Evolutionary conservation across 139 green algal genomes (phyloP).

Genomic region (Chlorella sp.): DNA sequence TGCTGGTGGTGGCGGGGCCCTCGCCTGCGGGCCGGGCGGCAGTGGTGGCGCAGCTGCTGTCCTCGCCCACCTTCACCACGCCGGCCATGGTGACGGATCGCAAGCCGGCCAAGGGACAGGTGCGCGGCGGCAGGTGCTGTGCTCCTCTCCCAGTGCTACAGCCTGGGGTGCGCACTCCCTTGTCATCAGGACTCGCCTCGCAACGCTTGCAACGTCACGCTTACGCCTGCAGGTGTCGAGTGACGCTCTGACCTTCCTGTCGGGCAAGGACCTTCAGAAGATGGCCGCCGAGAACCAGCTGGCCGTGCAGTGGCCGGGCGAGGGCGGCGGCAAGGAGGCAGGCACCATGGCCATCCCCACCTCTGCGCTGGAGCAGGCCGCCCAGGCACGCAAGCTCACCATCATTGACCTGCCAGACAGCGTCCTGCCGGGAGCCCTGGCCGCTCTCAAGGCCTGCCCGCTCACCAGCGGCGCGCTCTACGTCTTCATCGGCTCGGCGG

Average conservation of each 20-base stretch:
- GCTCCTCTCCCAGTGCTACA: no score
- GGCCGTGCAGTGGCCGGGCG: slow-evolving; percentile 2
- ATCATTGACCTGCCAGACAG: slow-evolving; percentile 21
- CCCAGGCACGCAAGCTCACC: slow-evolving; percentile 13
- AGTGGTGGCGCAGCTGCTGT: slow-evolving; percentile 28
- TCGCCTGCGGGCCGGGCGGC: slow-evolving; percentile 19
- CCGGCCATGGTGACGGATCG: slow-evolving; percentile 36
- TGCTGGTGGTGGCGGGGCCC: slow-evolving; percentile 34
- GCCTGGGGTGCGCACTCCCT: no score
- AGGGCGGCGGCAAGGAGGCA: slow-evolving; percentile 8
- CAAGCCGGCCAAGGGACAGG: slow-evolving; percentile 41
- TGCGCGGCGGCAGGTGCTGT: no score
- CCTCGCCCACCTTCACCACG: slow-evolving; percentile 37
- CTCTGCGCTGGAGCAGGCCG: slow-evolving; percentile 13
- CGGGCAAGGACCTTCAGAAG: slow-evolving; percentile 34
- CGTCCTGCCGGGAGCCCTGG: background rate
- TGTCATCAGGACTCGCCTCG: no score
- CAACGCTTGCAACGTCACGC: no score
- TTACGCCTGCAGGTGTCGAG: no score
- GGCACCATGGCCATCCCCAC: slow-evolving; percentile 18
- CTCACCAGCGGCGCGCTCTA: slow-evolving; percentile 13
- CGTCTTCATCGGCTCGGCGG: slow-evolving; percentile 14
- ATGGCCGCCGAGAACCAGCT: slow-evolving; percentile 21
- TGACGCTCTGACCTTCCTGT: slow-evolving; percentile 17
- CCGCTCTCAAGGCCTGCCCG: background rate